A percentile compares a stretch with the other conserved stretches of the same genome.
Evolutionary conservation across 2,329 filamentous ascomycete genomes (phyloP).

Genomic region (Acephala macrosclerotiorum): DNA sequence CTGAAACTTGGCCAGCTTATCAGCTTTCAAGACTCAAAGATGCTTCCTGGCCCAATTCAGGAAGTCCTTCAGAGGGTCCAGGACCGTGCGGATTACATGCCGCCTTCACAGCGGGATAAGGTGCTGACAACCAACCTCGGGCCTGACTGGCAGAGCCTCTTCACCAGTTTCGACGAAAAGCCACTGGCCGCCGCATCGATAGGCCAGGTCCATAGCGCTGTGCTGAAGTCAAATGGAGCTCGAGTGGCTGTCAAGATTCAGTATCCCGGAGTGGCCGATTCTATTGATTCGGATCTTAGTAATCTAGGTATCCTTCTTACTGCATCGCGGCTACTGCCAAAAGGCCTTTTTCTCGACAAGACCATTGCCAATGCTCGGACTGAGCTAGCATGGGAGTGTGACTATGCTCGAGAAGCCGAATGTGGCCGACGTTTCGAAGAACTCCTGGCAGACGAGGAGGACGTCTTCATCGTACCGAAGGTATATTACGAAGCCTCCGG

Average conservation of each 20-base stretch:
- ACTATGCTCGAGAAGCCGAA: constrained; percentile 88
- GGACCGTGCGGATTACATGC: constrained; percentile 98
- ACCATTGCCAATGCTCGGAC: constrained; percentile 94
- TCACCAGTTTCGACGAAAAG: constrained; percentile 84
- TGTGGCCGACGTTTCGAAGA: constrained; percentile 79
- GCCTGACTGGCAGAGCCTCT: constrained; percentile 83
- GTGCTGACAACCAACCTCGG: constrained; percentile 84
- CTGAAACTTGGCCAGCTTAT: constrained; percentile 98
- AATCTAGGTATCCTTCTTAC: constrained; percentile 91
- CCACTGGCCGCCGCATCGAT: constrained; percentile 97
- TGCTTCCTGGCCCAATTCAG: constrained; percentile 87
- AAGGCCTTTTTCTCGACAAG: constrained; percentile 92
- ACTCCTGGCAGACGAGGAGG: constrained; percentile 76
- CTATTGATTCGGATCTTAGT: constrained; percentile 95
- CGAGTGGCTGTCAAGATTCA: constrained; percentile 95
- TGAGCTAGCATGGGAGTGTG: constrained; percentile 96
- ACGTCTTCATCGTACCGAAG: constrained; percentile 80
- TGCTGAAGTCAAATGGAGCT: constrained; percentile 75
- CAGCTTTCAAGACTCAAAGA: constrained; percentile 96
- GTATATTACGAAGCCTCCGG: constrained; percentile 83
- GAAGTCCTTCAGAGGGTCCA: constrained; percentile 93
- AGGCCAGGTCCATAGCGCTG: constrained; percentile 91
- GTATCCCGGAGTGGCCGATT: constrained; percentile 94
- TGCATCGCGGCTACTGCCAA: constrained; percentile 87
- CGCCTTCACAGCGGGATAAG: constrained; percentile 86